phyloP scores from a whole-genome alignment of 805 yeast genomes.

The Yamadazyma phyllophila region DNA sequence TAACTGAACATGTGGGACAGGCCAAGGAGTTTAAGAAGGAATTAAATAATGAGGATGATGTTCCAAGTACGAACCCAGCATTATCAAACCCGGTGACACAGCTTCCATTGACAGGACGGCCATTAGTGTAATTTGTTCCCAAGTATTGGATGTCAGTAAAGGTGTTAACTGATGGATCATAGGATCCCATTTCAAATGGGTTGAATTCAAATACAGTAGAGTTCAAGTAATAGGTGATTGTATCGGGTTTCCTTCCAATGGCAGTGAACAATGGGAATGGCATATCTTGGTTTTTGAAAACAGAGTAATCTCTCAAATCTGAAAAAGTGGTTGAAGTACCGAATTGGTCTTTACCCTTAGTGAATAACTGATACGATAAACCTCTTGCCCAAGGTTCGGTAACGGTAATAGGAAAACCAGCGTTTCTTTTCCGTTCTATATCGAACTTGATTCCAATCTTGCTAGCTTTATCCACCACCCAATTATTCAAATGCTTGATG shows the following conservation, averaged over 20 bases:
- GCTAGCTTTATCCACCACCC: slow-evolving; percentile 19
- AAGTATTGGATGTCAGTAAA: slow-evolving; percentile 37
- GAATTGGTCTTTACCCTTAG: slow-evolving; percentile 22
- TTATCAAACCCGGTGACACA: slow-evolving; percentile 40
- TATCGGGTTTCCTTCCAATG: slow-evolving; percentile 34
- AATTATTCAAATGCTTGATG: slow-evolving; percentile 29
- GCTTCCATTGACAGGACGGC: slow-evolving; percentile 21
- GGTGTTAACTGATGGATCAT: slow-evolving; percentile 36
- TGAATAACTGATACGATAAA: slow-evolving; percentile 63
- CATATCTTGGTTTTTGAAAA: slow-evolving; percentile 35
- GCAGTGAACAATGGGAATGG: slow-evolving; percentile 41
- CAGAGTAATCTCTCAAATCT: slow-evolving; percentile 25
- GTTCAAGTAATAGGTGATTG: slow-evolving; percentile 28
- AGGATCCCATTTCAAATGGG: slow-evolving; percentile 43
- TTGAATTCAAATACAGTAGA: slow-evolving; percentile 41
- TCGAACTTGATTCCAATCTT: slow-evolving; percentile 51
- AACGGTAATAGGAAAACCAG: slow-evolving; percentile 66
- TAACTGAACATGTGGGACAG: slow-evolving; percentile 31
- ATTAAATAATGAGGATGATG: slow-evolving; percentile 40
- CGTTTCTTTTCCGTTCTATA: slow-evolving; percentile 42
- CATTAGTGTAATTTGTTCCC: slow-evolving; percentile 34
- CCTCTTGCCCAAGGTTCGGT: slow-evolving; percentile 84
- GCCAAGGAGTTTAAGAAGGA: slow-evolving; percentile 32
- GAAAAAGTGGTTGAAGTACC: slow-evolving; percentile 31
- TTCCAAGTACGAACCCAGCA: slow-evolving; percentile 38